Evolutionary conservation across 306 rosid genomes (phyloP), one percentile per base, ranked within the genome.

Genomic region (Medicago arabica): DNA sequence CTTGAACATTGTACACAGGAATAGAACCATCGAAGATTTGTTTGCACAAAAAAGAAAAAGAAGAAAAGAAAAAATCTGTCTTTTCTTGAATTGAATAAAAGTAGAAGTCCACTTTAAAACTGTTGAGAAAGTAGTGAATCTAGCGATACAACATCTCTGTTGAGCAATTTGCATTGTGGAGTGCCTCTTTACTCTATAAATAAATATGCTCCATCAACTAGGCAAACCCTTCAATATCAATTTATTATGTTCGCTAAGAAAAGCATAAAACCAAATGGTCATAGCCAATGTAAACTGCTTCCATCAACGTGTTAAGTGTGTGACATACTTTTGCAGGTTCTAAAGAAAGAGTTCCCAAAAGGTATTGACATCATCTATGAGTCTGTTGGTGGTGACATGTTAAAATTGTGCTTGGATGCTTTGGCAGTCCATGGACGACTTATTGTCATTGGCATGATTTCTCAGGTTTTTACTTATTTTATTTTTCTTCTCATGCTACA

Each of bases 361-460:
- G 98, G 98, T 55, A 38, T 92, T 57, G 96, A 94, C 79, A 84
- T 92, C 83, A 87, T 94, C 84, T 94, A 94, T 51, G 98, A 94
- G 87, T 92, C 97, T 36, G 98, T 94, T 72, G 98, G 98, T 2
- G 98, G 98, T 21, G 85, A 86, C 80, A 92, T 94, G 98, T 83
- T 94, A 31, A 83, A 84, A 68, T 75, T 92, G 88, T 92, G 98
- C 86, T 76, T 94, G 87, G 85, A 90, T 84, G 90, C 98, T 71
- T 85, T 94, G 85, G 98, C 90, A 40, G 75, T 89, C 67, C 83
- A 88, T 76, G 98, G 98, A 25, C 82, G 90, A 61, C 92, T 94
- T 75, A 84, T 94, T 68, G 87, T 94, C 78, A 92, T 94, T 55
- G 98, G 98, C 81, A 94, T 94, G 98, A 94, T 94, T 82, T 92